phyloP scores from a whole-genome alignment of 1,284 basidiomycete genomes.

The Leccinum huronense region DNA sequence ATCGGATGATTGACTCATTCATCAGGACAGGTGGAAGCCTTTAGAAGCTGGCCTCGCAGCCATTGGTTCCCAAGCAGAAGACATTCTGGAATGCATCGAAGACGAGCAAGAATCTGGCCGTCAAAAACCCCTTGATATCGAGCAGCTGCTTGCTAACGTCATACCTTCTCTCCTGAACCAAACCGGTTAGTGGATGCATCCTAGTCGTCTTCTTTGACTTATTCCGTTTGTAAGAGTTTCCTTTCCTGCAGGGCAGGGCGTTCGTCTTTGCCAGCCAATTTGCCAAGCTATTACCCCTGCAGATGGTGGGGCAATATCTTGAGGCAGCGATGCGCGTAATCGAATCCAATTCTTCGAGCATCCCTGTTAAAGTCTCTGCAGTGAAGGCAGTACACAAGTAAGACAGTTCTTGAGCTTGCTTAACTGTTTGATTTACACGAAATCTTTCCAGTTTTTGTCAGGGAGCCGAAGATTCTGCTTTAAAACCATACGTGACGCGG shows the following conservation, averaged over 20 bases:
- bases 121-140: conserved; percentile 72
- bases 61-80: conserved; percentile 81
- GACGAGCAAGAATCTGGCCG: conserved; percentile 67
- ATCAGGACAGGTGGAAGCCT: conserved; percentile 74
- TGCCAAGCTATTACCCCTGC: conserved; percentile 67
- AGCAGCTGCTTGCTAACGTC: conserved; percentile 71
- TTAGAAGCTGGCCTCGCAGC: conserved; percentile 83
- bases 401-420: conserved; percentile 22
- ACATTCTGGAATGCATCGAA: conserved; percentile 74
- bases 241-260: conserved; percentile 91
- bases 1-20: conserved; percentile 7
- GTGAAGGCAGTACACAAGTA: conserved; percentile 91
- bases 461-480: conserved; percentile 50
- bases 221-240: conserved; percentile 52
- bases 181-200: conserved; percentile 45
- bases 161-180: conserved; percentile 75
- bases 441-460: conserved; percentile 59
- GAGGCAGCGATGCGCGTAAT: conserved; percentile 83
- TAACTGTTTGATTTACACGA: conserved; percentile 10
- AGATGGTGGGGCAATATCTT: conserved; percentile 80
- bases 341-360: conserved; percentile 65
- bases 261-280: conserved; percentile 96
- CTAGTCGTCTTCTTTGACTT: conserved; percentile 4
- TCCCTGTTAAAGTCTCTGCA: conserved; percentile 91
- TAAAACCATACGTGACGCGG: conserved; percentile 66